Evolutionary conservation across 2,329 filamentous ascomycete genomes (phyloP), one percentile per base, ranked within the genome.

Genomic region (Teratosphaeria gauchensis): DNA sequence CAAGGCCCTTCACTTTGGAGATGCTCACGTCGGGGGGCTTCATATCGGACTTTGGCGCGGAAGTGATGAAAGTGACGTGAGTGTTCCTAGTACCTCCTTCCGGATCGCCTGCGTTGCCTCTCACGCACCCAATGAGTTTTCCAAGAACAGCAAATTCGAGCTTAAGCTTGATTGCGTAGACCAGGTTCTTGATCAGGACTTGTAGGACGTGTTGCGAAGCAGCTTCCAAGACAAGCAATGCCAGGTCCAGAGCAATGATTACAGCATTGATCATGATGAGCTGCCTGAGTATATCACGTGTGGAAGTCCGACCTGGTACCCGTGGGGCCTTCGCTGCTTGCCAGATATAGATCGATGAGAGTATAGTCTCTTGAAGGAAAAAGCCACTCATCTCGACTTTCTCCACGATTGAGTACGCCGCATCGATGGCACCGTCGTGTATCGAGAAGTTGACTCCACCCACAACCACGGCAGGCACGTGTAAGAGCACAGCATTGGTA

Each of bases 401-500:
- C 16, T 53, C 51, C 21, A 53, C 12, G 14, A 53, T 19, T 5
- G 51, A 14, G 19, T 28, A 53, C 2, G 51, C 51, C 14, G 24
- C 24, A 31, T 5, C 2, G 19, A 53, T n/a, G 9, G 5, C 7
- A 53, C 11, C 14, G 56, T 56, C 46, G 58, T 61, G 48, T 62
- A 81, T 0, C 78, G 73, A 4, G 35, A 16, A 16, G 14, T 42
- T 2, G 35, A 16, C 14, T 60, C 78, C 84, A 2, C 80, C 80
- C 32, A 86, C 69, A 1, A 85, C 75, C 0, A 78, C 80, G 4
- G 80, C 81, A 0, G 79, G 76, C 0, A 81, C 71, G 62, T 85
- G 81, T 28, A 83, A 70, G 9, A 84, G 58, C 42, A 84, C 62
- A 19, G 75, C 76, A 64, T 85, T 78, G 60, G 76, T 65, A 46